Evolutionary conservation across 139 green algal species (phyloP).

Genomic region (Dunaliella sp.): DNA sequence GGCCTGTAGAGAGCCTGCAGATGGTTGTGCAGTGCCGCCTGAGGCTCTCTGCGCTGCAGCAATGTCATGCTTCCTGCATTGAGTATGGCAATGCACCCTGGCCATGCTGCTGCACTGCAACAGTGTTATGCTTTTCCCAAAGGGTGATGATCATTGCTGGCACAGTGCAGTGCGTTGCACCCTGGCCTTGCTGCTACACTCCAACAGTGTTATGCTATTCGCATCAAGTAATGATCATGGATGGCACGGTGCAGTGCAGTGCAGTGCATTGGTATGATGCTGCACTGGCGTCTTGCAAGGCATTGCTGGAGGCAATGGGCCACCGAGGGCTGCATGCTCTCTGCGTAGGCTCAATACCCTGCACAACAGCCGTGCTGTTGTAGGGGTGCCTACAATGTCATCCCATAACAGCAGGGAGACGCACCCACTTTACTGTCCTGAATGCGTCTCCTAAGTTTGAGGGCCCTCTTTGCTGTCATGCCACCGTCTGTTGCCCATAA

Average conservation of each 20-base stretch:
- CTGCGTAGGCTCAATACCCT: too few relatives aligned
- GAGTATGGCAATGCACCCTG: background rate
- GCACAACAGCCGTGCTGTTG: background rate
- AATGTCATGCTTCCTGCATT: background rate
- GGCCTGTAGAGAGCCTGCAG: background rate
- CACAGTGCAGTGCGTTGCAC: too few relatives aligned
- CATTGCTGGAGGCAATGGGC: background rate
- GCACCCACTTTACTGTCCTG: background rate
- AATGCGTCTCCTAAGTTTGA: too few relatives aligned
- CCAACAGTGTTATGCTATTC: too few relatives aligned
- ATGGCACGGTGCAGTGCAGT: background rate
- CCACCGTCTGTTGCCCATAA: background rate
- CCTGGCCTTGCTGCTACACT: too few relatives aligned
- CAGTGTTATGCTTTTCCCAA: background rate
- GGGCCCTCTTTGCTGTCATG: too few relatives aligned
- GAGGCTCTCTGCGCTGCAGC: background rate
- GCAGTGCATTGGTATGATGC: background rate
- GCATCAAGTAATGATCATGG: background rate
- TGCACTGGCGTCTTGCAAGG: background rate
- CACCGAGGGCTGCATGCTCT: too few relatives aligned
- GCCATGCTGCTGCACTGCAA: background rate
- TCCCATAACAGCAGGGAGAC: background rate
- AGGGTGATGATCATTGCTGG: background rate
- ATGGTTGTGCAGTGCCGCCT: background rate
- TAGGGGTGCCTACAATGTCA: too few relatives aligned